Percentiles rank a stretch among this genome's conserved stretches.
Conservation (phyloP, 805 yeast genomes). For the Saccharomyces eubayanus region DNA sequence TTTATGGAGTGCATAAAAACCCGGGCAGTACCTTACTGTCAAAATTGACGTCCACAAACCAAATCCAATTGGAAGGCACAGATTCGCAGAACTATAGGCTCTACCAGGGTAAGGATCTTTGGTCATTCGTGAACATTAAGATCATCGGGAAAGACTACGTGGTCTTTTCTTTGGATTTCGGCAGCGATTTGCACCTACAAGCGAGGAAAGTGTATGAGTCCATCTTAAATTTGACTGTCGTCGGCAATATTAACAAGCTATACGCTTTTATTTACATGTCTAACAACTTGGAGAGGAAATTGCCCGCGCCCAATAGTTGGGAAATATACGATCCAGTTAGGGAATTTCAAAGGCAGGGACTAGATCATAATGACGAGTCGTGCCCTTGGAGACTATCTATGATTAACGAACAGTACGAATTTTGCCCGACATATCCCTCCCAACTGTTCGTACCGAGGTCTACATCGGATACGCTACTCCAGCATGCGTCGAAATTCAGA, state of each 20-base stretch:
- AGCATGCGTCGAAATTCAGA: conserved; percentile 77
- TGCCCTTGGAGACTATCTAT: conserved; percentile 61
- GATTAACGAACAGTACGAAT: conserved; percentile 54
- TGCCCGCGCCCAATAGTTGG: conserved; percentile 56
- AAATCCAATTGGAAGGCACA: not conserved
- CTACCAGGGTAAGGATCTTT: conserved; percentile 24
- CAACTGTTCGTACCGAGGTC: conserved; percentile 60
- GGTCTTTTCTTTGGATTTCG: conserved; percentile 68
- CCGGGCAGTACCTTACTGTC: conserved; percentile 42
- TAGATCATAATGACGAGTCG: conserved; percentile 27
- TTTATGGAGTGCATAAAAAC: conserved; percentile 50
- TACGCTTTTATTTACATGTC: conserved; percentile 82
- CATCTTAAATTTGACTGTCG: conserved; percentile 55
- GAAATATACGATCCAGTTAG: conserved; percentile 45
- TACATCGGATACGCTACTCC: conserved; percentile 72
- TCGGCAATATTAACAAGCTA: conserved; percentile 44
- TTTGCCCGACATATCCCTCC: conserved; percentile 72
- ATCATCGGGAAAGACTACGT: conserved; percentile 80
- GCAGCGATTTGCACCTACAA: conserved; percentile 35
- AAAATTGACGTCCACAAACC: conserved; percentile 7
- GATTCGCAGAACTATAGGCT: not conserved
- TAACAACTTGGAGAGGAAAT: conserved; percentile 48
- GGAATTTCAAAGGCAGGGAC: conserved; percentile 73
- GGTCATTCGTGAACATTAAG: conserved; percentile 47
- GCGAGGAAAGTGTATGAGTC: conserved; percentile 69